phyloP scores from a whole-genome alignment of 306 rosid genomes.

The Datisca glomerata region DNA sequence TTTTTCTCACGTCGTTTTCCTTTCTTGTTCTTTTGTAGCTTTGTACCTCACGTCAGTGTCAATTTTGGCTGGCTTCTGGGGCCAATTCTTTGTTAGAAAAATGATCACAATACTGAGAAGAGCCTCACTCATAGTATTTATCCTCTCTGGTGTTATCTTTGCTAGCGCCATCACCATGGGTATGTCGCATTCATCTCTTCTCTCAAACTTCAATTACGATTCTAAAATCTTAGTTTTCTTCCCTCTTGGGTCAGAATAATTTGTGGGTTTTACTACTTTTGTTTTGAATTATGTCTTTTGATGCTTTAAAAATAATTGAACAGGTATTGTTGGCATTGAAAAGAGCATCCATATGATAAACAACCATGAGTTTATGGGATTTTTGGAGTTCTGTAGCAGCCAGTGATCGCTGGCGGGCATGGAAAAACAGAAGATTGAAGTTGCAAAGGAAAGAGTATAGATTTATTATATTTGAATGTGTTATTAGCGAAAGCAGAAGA shows the following conservation, averaged over 20 bases:
- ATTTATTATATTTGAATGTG: no score
- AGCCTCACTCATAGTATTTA: slow-evolving; percentile 71
- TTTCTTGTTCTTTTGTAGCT: slow-evolving; percentile 31
- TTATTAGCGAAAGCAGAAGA: background rate
- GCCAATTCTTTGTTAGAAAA: slow-evolving; percentile 59
- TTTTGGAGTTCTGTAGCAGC: slow-evolving; percentile 54
- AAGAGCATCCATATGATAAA: slow-evolving; percentile 49
- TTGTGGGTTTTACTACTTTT: background rate
- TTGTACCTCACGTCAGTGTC: slow-evolving; percentile 53
- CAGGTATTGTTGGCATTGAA: slow-evolving; percentile 63
- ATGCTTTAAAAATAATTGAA: no score
- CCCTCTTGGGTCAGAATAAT: no score
- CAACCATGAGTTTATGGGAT: slow-evolving; percentile 83
- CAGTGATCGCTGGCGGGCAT: slow-evolving; percentile 21
- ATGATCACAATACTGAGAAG: slow-evolving; percentile 36
- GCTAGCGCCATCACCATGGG: slow-evolving; percentile 91
- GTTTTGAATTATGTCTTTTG: no score
- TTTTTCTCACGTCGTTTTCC: background rate
- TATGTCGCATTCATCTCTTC: no score
- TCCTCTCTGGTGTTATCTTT: slow-evolving; percentile 78
- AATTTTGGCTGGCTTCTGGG: slow-evolving; percentile 78
- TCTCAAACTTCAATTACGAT: no score
- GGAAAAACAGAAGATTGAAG: background rate
- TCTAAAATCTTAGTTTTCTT: no score
- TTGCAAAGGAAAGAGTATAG: background rate